A percentile compares a stretch with the other conserved stretches of the same genome.
Evolutionary conservation across 2,329 filamentous ascomycete species (phyloP).

Genomic region (Thelonectria olida): DNA sequence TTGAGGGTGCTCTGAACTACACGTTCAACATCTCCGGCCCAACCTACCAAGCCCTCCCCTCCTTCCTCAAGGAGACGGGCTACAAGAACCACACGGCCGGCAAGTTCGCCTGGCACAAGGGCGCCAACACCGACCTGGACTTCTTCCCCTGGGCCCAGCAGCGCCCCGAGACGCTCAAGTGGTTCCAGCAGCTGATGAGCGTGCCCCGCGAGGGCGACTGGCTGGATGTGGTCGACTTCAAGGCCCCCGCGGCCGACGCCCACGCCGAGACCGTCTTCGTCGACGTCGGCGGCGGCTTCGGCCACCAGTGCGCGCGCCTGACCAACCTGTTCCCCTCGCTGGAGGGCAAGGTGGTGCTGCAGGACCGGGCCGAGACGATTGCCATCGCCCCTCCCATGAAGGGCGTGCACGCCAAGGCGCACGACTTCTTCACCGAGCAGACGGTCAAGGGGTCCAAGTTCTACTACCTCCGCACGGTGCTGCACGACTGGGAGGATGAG

Average conservation of each 20-base stretch:
- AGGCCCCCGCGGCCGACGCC: neutral
- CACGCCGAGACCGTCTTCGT: neutral
- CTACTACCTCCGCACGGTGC: neutral
- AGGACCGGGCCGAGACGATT: neutral
- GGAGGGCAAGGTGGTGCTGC: neutral
- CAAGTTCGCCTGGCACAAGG: neutral
- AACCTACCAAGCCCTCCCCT: neutral
- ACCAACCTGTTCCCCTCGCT: neutral
- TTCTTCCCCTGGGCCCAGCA: neutral
- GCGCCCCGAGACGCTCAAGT: neutral
- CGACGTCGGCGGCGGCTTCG: neutral
- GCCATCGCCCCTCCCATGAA: neutral
- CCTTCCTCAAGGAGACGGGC: neutral
- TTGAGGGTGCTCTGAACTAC: neutral
- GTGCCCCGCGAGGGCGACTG: neutral
- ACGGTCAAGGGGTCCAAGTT: neutral
- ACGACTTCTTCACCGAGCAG: neutral
- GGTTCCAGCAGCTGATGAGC: neutral
- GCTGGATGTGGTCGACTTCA: neutral
- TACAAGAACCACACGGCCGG: neutral
- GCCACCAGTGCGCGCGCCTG: neutral
- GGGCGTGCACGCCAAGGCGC: neutral
- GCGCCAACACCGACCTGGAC: neutral
- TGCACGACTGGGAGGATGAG: neutral
- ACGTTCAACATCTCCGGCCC: neutral